Percentiles rank a stretch among this genome's conserved stretches.
phyloP scores from a whole-genome alignment of 1,284 basidiomycete species.

The Peniophora sp. region DNA sequence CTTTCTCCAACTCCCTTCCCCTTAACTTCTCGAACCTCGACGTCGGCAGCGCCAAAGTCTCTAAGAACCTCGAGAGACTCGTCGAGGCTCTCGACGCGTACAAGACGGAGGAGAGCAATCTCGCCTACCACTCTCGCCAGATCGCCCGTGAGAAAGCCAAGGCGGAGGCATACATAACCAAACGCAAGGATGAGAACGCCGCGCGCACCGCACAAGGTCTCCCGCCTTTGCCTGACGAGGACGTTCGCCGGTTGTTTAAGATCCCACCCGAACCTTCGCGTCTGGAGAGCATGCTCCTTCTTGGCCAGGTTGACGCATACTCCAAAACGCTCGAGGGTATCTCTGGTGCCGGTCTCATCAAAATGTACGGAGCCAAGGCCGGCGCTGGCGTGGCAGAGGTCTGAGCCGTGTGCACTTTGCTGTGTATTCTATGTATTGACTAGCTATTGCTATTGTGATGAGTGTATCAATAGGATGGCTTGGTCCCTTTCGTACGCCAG shows the following conservation, averaged over 20 bases:
- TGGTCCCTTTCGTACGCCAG: too few relatives aligned
- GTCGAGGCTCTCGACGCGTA: slow-evolving; percentile 82
- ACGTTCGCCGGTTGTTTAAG: slow-evolving; percentile 78
- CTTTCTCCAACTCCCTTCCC: slow-evolving; percentile 32
- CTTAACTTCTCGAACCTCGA: slow-evolving; percentile 56
- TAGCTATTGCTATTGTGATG: too few relatives aligned
- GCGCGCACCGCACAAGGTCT: slow-evolving; percentile 79
- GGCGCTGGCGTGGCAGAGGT: slow-evolving; percentile 16
- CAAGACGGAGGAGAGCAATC: slow-evolving; percentile 87
- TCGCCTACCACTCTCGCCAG: slow-evolving; percentile 88
- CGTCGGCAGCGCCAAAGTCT: slow-evolving; percentile 50
- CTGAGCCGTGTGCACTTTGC: slow-evolving; percentile 1
- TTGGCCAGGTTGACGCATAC: slow-evolving; percentile 85
- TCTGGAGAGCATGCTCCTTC: slow-evolving; percentile 79
- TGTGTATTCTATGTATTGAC: too few relatives aligned
- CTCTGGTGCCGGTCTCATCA: slow-evolving; percentile 62
- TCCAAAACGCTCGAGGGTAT: slow-evolving; percentile 70
- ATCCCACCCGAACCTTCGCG: slow-evolving; percentile 87
- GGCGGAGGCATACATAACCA: slow-evolving; percentile 75
- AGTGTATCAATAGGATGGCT: too few relatives aligned
- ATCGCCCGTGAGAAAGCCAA: slow-evolving; percentile 83
- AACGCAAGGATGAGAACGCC: slow-evolving; percentile 88
- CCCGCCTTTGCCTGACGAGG: slow-evolving; percentile 81
- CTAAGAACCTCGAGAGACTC: slow-evolving; percentile 73
- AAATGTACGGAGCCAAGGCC: slow-evolving; percentile 65